These are phyloP conservation scores for Leishmania gerbilli DNA, from an alignment of 208 protist genomes.

Conservation along the genomic window DNA sequence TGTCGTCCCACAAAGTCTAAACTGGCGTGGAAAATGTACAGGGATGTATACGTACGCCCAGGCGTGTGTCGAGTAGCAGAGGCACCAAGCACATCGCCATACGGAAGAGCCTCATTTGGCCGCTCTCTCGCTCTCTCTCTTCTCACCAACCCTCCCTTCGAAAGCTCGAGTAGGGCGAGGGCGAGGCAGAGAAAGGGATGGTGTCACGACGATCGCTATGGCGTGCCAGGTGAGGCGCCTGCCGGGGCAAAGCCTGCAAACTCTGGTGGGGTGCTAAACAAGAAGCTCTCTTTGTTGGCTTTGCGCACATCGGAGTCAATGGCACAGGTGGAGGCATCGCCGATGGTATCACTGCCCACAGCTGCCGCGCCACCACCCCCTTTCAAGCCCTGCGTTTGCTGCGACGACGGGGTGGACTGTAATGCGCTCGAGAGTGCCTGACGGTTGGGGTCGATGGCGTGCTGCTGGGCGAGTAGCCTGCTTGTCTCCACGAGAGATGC, in stretches of 20 bases:
- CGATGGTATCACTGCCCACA: background rate
- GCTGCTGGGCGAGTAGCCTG: slow-evolving; percentile 36
- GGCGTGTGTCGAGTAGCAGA: too few relatives aligned
- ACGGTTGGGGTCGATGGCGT: slow-evolving; percentile 15
- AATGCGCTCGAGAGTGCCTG: slow-evolving; percentile 7
- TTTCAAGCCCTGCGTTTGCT: slow-evolving; percentile 10
- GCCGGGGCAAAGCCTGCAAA: slow-evolving; percentile 62
- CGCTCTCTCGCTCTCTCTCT: background rate
- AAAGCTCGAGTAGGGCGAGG: background rate
- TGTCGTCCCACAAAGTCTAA: background rate
- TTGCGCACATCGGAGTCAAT: slow-evolving; percentile 33
- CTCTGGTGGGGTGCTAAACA: slow-evolving; percentile 79
- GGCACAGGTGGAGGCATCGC: slow-evolving; percentile 11
- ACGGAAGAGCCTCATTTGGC: too few relatives aligned
- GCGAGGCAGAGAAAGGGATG: background rate
- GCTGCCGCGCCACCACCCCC: background rate
- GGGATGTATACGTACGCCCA: too few relatives aligned
- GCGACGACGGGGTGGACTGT: slow-evolving; percentile 26
- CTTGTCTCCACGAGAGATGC: slow-evolving; percentile 27
- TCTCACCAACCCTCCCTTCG: background rate
- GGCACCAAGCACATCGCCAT: too few relatives aligned
- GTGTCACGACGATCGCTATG: background rate
- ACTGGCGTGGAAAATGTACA: too few relatives aligned
- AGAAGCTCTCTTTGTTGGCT: slow-evolving; percentile 37
- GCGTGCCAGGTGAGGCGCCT: slow-evolving; percentile 1